Base-by-base conservation (phyloP, 371 early-diverging fungal genomes). In the Syncephalastrum racemosum region DNA sequence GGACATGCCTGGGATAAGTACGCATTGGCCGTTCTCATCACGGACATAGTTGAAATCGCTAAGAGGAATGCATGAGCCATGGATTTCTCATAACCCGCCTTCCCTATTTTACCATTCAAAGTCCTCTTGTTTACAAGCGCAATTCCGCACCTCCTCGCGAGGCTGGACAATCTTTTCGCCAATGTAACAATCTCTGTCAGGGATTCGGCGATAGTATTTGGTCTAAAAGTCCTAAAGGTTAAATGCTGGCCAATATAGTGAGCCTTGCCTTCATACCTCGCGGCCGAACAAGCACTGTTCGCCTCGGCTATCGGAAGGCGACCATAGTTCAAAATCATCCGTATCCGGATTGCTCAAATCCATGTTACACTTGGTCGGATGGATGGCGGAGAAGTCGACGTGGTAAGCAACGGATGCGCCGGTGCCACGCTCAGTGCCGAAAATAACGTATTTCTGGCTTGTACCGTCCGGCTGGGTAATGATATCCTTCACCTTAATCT, bases 261-360 rank as follows among this genome's bases (percentile, higher is more conserved):
- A 31, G 10, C 36, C 2, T 31, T 16, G 47, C 14, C 31, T 39
- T 45, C 42, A 42, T 55, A 73, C 81, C 63, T 87, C 76, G 56
- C 83, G 81, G 27, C 93, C 93, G 68, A 92, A 85, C 40, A 90
- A 67, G 57, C 93, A 93, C 27, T 71, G 59, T 46, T 71, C 62
- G 54, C 84, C 75, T 41, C 77, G 64, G 19, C 79, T 71, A 42
- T 79, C 77, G 45, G 71, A 79, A 25, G 86, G 82, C 23, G 73
- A 77, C 88, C 93, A 94, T 19, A 86, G 73, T 57, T 93, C 93
- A 71, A 90, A 93, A 52, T 93, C 93, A 50, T 84, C 85, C 31
- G 77, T 67, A 40, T 80, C 68, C 27, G 72, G 71, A 44, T 77
- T 58, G 15, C 63, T 18, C 44, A 66, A 24, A 48, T 82, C 80